phyloP scores from a whole-genome alignment of 208 protist genomes.

The Endotrypanum monterogeii region DNA sequence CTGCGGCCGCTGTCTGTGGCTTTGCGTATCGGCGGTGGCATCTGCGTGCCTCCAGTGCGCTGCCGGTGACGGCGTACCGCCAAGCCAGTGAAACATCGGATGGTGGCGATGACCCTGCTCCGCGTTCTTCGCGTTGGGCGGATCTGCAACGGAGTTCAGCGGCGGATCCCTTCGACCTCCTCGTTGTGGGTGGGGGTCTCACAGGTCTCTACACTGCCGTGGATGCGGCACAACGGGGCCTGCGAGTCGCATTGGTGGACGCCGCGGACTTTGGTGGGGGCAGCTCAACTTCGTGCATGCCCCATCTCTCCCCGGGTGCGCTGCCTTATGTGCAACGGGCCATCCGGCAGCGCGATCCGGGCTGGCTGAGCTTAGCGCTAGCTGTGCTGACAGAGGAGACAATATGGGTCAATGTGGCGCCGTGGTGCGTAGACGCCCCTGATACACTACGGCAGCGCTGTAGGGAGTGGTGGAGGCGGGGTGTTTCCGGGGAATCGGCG shows the following conservation, averaged over 20 bases:
- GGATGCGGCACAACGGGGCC: constrained; percentile 79
- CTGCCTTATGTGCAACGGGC: constrained; percentile 77
- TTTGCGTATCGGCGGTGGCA: constrained; percentile 56
- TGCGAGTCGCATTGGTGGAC: constrained; percentile 73
- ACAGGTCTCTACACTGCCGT: constrained; percentile 80
- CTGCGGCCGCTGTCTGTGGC: constrained; percentile 11
- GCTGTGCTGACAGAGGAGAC: constrained; percentile 43
- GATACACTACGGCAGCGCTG: constrained; percentile 4
- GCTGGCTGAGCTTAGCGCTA: constrained; percentile 53
- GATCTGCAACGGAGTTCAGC: constrained; percentile 25
- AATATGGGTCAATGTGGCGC: constrained; percentile 68
- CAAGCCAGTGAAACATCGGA: not conserved
- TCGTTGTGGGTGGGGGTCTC: constrained; percentile 76
- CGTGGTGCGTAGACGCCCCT: constrained; percentile 17
- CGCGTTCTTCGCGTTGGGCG: constrained; percentile 27
- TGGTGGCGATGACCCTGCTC: not conserved
- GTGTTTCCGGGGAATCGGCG: not conserved
- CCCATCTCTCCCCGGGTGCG: constrained; percentile 52
- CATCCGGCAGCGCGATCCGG: constrained; percentile 66
- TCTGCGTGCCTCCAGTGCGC: constrained; percentile 36
- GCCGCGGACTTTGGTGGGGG: constrained; percentile 67
- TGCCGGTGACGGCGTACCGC: constrained; percentile 17
- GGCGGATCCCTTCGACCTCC: constrained; percentile 57
- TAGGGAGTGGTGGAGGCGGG: not conserved
- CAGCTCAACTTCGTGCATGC: constrained; percentile 20